A percentile compares a stretch with the other conserved stretches of the same genome.
Conservation (phyloP, 176 grass and related monocot genomes). For the Tillandsia fasciculata region DNA sequence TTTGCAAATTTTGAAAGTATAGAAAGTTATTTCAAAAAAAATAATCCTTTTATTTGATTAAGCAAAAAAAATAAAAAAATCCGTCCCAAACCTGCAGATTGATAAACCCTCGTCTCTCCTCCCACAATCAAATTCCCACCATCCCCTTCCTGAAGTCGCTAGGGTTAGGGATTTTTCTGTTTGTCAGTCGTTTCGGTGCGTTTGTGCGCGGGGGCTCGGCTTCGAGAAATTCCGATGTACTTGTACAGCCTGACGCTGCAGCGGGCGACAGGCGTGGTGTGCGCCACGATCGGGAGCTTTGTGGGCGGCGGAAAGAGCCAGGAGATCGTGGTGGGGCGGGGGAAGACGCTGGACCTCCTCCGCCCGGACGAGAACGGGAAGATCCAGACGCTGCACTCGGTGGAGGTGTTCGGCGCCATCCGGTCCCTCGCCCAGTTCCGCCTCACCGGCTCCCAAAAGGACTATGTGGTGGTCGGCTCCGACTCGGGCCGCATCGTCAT, state of each 20-base stretch:
- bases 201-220: neutral
- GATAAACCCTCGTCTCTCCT: no score
- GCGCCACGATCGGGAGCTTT: conserved; percentile 77
- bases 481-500: conserved; percentile 94
- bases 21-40: no score
- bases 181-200: neutral
- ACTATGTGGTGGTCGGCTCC: conserved; percentile 80
- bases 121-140: no score
- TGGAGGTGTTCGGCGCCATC: conserved; percentile 86
- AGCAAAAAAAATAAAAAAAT: no score
- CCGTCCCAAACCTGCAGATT: no score
- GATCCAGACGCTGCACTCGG: conserved; percentile 73
- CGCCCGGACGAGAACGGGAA: conserved; percentile 72
- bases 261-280: conserved; percentile 64
- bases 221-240: conserved; percentile 35
- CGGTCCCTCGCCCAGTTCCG: conserved; percentile 94
- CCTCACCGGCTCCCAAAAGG: conserved; percentile 92
- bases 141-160: no score
- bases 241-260: conserved; percentile 88
- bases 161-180: no score
- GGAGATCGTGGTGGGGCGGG: conserved; percentile 75
- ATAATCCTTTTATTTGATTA: no score
- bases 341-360: conserved; percentile 67
- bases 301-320: conserved; percentile 74
- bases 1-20: no score